phyloP scores from a whole-genome alignment of 2,329 filamentous ascomycete species.

The Thielaviopsis ethacetica region DNA sequence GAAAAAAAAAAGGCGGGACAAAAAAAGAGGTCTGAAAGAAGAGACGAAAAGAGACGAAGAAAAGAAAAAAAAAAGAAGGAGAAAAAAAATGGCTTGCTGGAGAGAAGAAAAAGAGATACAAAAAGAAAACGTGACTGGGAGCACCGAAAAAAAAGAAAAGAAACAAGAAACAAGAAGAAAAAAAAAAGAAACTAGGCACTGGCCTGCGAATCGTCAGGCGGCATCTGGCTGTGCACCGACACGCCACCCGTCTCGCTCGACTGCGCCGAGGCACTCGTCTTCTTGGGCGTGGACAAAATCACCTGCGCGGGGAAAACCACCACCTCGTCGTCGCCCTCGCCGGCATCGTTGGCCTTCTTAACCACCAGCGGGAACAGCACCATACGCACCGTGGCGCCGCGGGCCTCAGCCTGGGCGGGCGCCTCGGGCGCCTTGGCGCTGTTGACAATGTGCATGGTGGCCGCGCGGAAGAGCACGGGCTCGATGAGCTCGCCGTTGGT shows the following conservation, averaged over 20 bases:
- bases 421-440: conserved; percentile 39
- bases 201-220: conserved; percentile 20
- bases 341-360: conserved; percentile 82
- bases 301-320: conserved; percentile 94
- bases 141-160: conserved; percentile 1
- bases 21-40: not conserved
- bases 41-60: not conserved
- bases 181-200: conserved; percentile 17
- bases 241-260: conserved; percentile 36
- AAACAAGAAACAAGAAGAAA: not conserved
- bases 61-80: not conserved
- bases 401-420: conserved; percentile 66
- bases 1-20: not conserved
- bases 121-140: conserved; percentile 3
- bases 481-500: conserved; percentile 76
- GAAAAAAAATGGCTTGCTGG: not conserved
- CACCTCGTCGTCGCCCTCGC: conserved; percentile 80
- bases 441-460: conserved; percentile 74
- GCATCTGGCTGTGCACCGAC: conserved; percentile 16
- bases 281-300: conserved; percentile 45
- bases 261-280: conserved; percentile 25
- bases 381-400: conserved; percentile 66
- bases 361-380: conserved; percentile 94
- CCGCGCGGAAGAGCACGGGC: conserved; percentile 78
- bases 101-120: too few species aligned